Conservation (phyloP, 371 early-diverging fungal species). For the Nematocida ironsii region DNA sequence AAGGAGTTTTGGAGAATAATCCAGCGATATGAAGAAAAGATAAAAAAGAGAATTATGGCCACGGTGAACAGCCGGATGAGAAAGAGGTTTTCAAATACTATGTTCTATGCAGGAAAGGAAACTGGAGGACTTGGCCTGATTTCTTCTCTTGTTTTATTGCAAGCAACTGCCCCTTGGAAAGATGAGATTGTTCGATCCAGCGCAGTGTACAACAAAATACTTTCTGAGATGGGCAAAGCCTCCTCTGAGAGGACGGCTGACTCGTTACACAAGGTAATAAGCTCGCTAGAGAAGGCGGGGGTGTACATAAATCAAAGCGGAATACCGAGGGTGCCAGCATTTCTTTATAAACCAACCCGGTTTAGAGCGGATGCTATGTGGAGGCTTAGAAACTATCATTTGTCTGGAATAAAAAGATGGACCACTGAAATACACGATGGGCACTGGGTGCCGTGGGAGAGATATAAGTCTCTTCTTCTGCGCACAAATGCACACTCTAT, state of each 20-base stretch:
- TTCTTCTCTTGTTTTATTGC: conserved; percentile 10
- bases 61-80: conserved; percentile 98
- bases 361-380: neutral
- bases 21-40: neutral
- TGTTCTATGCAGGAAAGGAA: conserved; percentile 84
- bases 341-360: neutral
- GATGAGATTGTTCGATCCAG: conserved; percentile 22
- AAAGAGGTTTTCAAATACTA: conserved; percentile 89
- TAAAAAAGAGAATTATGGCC: conserved; percentile 76
- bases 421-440: conserved; percentile 48
- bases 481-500: neutral
- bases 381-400: conserved; percentile 31
- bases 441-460: conserved; percentile 25
- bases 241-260: neutral
- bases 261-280: neutral
- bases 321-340: conserved; percentile 11
- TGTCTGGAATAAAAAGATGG: conserved; percentile 23
- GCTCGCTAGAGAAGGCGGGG: neutral
- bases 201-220: conserved; percentile 10
- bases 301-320: neutral
- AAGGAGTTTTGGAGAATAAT: conserved; percentile 71
- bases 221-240: neutral
- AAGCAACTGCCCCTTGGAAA: conserved; percentile 3
- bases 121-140: conserved; percentile 96
- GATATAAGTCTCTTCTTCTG: conserved; percentile 6